Evolutionary conservation across 2,329 filamentous ascomycete species (phyloP), one percentile per base, ranked within the genome.

Genomic region (Penicillium sp.): DNA sequence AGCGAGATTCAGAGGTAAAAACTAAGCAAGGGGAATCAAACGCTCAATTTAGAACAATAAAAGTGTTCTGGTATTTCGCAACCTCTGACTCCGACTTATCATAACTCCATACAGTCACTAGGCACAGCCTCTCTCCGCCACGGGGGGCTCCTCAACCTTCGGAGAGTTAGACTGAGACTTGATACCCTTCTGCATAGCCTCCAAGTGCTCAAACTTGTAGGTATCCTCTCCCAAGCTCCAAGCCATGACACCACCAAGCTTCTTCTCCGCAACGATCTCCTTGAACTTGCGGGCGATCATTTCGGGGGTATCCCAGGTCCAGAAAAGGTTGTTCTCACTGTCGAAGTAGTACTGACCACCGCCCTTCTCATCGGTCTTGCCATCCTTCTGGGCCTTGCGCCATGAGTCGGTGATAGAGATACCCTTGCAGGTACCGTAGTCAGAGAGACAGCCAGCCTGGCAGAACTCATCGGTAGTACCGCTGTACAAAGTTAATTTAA

Each of bases 261-360:
- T 66, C 61, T 77, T 75, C 29, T 72, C 71, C 28, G 73, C 69
- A 3, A 87, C 73, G 32, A 89, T 75, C 4, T 76, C 64, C 3
- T 74, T 68, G 51, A 87, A 80, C 69, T 89, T 89, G 49, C 72
- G 70, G 12, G 64, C 57, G 44, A 89, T 82, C 12, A 81, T 73
- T 7, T 74, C 72, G 0, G 77, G 73, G 0, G 81, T 85, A 53
- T 89, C 86, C 73, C 82, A 88, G 0, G 83, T 83, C 85, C 85
- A 89, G 77, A 85, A 89, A 28, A 83, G 63, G 47, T 76, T 68
- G 56, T 79, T 72, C 4, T 69, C 55, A 0, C 63, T 52, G 60
- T 89, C 85, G 74, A 79, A 85, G 67, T 80, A 88, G 63, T 84
- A 87, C 62, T 82, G 77, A 0, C 83, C 85, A 19, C 84, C 85